Conservation (phyloP, 1,284 basidiomycete genomes). For the Rhodotorula mucilaginosa region DNA sequence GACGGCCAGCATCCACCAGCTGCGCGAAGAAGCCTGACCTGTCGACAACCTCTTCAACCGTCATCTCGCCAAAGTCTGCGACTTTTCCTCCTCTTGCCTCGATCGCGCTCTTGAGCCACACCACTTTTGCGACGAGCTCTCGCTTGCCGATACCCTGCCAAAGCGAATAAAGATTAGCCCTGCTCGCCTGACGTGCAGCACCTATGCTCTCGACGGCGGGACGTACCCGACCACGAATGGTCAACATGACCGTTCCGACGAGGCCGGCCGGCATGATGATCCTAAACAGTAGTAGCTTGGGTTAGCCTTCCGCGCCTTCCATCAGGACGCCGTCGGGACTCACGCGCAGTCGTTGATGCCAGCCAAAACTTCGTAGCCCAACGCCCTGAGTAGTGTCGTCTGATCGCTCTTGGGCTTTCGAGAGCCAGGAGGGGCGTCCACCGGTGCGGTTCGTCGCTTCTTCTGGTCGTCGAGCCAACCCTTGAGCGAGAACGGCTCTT, state of each 20-base stretch:
- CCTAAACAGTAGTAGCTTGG: neutral
- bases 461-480: conserved; percentile 47
- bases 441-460: conserved; percentile 32
- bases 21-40: conserved; percentile 9
- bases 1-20: no score
- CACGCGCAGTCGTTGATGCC: conserved; percentile 49
- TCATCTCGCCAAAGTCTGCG: conserved; percentile 47
- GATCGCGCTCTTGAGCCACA: conserved; percentile 46
- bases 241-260: conserved; percentile 49
- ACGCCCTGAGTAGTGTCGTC: conserved; percentile 46
- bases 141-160: conserved; percentile 47
- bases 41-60: conserved; percentile 33
- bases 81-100: conserved; percentile 48
- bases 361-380: conserved; percentile 49
- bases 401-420: conserved; percentile 37
- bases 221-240: conserved; percentile 46
- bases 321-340: no score
- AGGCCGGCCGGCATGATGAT: conserved; percentile 51
- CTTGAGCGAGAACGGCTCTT: conserved; percentile 50
- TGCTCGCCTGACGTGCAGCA: no score
- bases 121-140: conserved; percentile 48
- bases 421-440: neutral
- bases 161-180: neutral
- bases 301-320: neutral
- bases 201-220: neutral